These are phyloP conservation scores for Suillus ampliporus DNA, from an alignment of 768 basidiomycete species.

Conservation along the genomic window DNA sequence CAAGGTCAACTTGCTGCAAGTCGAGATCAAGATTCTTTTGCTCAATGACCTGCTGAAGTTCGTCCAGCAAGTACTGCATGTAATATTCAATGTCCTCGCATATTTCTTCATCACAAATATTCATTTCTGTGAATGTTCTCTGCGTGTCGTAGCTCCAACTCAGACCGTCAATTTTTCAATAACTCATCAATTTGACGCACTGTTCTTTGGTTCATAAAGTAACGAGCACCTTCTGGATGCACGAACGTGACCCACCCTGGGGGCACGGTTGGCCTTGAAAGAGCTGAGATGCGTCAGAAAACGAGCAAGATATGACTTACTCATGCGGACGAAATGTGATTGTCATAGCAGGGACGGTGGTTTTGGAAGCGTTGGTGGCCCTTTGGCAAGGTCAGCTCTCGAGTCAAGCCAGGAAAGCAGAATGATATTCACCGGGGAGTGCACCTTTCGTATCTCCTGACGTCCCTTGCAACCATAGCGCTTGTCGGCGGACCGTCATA, in stretches of 20 bases:
- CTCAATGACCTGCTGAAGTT: conserved; percentile 25
- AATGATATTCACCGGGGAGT: background rate
- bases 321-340: background rate
- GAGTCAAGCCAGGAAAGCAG: too few species aligned
- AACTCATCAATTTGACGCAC: conserved; percentile 34
- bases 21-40: conserved; percentile 34
- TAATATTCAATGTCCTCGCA: conserved; percentile 43
- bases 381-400: background rate
- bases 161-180: background rate
- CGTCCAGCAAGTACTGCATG: conserved; percentile 22
- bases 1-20: conserved; percentile 43
- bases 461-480: conserved; percentile 20
- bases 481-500: conserved; percentile 12
- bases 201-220: conserved; percentile 55
- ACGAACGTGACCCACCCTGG: conserved; percentile 50
- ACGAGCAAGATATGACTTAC: conserved; percentile 2
- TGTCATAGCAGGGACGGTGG: background rate
- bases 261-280: conserved; percentile 15
- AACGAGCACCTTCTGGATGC: conserved; percentile 68
- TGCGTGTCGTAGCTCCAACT: conserved; percentile 29
- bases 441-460: conserved; percentile 19
- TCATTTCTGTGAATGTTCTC: conserved; percentile 60
- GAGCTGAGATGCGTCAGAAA: background rate
- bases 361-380: background rate
- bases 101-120: conserved; percentile 49